Evolutionary conservation across 192 early-diverging fungal species (phyloP).

Genomic region (Entomortierella chlamydospora): DNA sequence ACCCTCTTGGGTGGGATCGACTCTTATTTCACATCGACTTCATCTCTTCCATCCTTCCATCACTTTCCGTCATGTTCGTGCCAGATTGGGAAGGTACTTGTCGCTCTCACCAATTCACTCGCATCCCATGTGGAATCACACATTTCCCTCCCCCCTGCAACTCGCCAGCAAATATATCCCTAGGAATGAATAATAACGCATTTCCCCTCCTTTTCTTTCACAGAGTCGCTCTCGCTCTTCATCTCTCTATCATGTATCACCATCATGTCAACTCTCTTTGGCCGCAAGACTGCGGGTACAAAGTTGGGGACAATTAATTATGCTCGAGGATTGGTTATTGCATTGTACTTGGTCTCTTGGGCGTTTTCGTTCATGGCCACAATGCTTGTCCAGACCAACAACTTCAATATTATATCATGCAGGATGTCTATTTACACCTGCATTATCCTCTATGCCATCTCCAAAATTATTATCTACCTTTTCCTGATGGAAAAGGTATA

Average conservation of each 20-base stretch:
- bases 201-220: too few species aligned
- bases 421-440: slow-evolving; percentile 35
- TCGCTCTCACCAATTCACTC: too few species aligned
- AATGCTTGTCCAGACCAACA: slow-evolving; percentile 38
- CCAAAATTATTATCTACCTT: slow-evolving; percentile 59
- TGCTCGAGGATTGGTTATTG: slow-evolving; percentile 55
- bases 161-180: too few species aligned
- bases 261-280: slow-evolving; percentile 28
- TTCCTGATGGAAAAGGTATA: slow-evolving; percentile 59
- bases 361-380: slow-evolving; percentile 50
- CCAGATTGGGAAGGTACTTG: too few species aligned
- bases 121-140: too few species aligned
- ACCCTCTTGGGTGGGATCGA: too few species aligned
- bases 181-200: too few species aligned
- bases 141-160: too few species aligned
- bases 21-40: too few species aligned
- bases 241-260: slow-evolving; percentile 32
- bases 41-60: too few species aligned
- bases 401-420: slow-evolving; percentile 26
- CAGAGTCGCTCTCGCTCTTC: slow-evolving; percentile 27
- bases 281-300: slow-evolving; percentile 38
- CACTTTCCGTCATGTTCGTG: too few species aligned
- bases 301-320: slow-evolving; percentile 45
- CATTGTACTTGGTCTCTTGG: slow-evolving; percentile 57
- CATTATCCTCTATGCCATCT: slow-evolving; percentile 48